Conservation (phyloP, 169 alveolate genomes). For the Plasmodium malariae region DNA sequence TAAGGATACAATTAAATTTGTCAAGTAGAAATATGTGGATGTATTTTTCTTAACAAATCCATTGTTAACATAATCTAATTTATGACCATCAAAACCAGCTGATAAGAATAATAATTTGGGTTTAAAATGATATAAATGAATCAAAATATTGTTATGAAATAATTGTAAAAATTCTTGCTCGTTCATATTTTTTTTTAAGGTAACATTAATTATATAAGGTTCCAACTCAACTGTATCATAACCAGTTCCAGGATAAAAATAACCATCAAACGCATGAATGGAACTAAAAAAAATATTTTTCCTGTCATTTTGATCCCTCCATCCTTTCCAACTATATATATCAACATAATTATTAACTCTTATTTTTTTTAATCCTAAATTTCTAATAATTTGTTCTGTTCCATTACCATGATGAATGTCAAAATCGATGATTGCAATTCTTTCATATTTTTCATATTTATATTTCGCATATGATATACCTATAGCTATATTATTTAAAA, state of each 20-base stretch:
- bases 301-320: constrained; percentile 90
- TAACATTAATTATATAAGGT: constrained; percentile 89
- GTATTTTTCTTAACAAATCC: constrained; percentile 93
- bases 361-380: constrained; percentile 85
- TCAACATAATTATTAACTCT: constrained; percentile 74
- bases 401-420: constrained; percentile 99
- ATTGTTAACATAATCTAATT: constrained; percentile 93
- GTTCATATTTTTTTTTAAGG: constrained; percentile 88
- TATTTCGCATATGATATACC: constrained; percentile 97
- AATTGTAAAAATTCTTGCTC: constrained; percentile 85
- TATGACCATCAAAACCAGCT: constrained; percentile 99
- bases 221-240: constrained; percentile 77
- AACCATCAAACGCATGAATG: constrained; percentile 94
- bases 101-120: constrained; percentile 95
- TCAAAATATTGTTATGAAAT: constrained; percentile 90
- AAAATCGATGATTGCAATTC: constrained; percentile 98
- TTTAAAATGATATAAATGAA: constrained; percentile 92
- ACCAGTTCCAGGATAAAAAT: constrained; percentile 97
- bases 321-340: constrained; percentile 87
- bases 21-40: constrained; percentile 95
- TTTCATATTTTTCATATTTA: constrained; percentile 89
- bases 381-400: constrained; percentile 96
- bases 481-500: constrained; percentile 97
- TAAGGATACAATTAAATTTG: constrained; percentile 93
- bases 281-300: constrained; percentile 94